phyloP scores from a whole-genome alignment of 208 protist genomes.

The Phytomonas francai region DNA sequence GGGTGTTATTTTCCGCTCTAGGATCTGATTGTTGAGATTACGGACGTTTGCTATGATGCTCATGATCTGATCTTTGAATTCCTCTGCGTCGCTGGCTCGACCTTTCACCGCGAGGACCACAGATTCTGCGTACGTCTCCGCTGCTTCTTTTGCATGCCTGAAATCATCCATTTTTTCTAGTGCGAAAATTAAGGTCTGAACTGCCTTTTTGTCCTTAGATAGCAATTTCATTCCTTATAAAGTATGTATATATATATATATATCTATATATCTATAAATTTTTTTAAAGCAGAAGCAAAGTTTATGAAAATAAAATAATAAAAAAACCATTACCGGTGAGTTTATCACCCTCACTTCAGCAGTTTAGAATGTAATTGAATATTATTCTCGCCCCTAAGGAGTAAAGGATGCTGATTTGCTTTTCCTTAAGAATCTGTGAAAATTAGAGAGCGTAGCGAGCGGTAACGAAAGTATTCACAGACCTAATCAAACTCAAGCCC shows the following conservation, averaged over 20 bases:
- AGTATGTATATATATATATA: slow-evolving; percentile 6
- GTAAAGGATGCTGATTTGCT: not conserved
- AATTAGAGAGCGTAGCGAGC: not conserved
- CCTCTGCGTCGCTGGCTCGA: slow-evolving; percentile 27
- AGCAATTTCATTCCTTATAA: not conserved
- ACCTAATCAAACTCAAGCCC: not conserved
- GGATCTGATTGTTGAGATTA: slow-evolving; percentile 61
- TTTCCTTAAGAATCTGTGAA: not conserved
- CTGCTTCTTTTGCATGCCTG: slow-evolving; percentile 21
- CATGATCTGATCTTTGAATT: slow-evolving; percentile 70
- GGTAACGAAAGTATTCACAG: not conserved
- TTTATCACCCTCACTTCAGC: slow-evolving; percentile 1
- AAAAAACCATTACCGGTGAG: not conserved
- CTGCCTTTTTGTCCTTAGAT: slow-evolving; percentile 18
- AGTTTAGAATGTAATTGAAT: not conserved
- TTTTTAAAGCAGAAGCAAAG: not conserved
- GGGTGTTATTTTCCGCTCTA: slow-evolving; percentile 21
- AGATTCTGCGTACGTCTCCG: slow-evolving; percentile 29
- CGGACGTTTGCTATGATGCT: slow-evolving; percentile 64
- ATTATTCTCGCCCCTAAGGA: not conserved
- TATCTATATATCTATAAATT: not conserved
- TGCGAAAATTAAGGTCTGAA: slow-evolving; percentile 26
- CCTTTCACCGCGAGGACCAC: slow-evolving; percentile 33
- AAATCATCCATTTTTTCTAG: slow-evolving; percentile 57
- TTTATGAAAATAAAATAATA: slow-evolving; percentile 4